These are phyloP conservation scores for Sporothrix sp. DNA, from an alignment of 2,329 filamentous ascomycete genomes.

Conservation along the genomic window DNA sequence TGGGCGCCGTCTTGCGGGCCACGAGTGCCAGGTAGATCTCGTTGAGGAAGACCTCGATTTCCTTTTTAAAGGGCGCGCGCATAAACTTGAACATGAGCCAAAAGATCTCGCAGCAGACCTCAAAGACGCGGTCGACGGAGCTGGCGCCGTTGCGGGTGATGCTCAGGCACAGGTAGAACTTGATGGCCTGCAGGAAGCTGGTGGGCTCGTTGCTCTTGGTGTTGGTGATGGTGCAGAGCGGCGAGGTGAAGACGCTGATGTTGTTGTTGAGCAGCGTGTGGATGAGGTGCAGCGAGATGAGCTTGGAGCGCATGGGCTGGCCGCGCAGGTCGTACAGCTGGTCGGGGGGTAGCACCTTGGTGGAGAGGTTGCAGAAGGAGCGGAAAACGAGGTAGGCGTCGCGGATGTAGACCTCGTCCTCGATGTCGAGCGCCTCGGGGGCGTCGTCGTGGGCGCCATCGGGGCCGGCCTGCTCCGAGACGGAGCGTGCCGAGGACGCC, in stretches of 20 bases:
- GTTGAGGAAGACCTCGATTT: conserved; percentile 95
- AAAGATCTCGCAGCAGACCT: conserved; percentile 94
- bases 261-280: conserved; percentile 94
- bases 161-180: conserved; percentile 92
- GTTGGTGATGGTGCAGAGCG: conserved; percentile 82
- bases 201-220: conserved; percentile 82
- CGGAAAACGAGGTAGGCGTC: conserved; percentile 96
- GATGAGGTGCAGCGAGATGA: conserved; percentile 90
- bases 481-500: conserved; percentile 30
- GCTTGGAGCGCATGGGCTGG: conserved; percentile 93
- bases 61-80: conserved; percentile 93
- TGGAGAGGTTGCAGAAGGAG: conserved; percentile 94
- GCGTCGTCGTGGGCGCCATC: conserved; percentile 48
- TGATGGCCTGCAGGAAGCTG: conserved; percentile 85
- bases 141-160: conserved; percentile 92
- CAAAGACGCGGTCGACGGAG: conserved; percentile 83
- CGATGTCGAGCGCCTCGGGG: conserved; percentile 52
- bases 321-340: conserved; percentile 88
- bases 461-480: conserved; percentile 43
- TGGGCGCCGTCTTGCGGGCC: conserved; percentile 74
- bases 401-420: conserved; percentile 94
- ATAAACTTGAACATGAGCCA: conserved; percentile 95
- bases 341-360: conserved; percentile 79
- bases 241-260: conserved; percentile 80
- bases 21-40: conserved; percentile 92